Evolutionary conservation across 768 basidiomycete species (phyloP), one percentile per base, ranked within the genome.

Genomic region (Lactarius sp.): DNA sequence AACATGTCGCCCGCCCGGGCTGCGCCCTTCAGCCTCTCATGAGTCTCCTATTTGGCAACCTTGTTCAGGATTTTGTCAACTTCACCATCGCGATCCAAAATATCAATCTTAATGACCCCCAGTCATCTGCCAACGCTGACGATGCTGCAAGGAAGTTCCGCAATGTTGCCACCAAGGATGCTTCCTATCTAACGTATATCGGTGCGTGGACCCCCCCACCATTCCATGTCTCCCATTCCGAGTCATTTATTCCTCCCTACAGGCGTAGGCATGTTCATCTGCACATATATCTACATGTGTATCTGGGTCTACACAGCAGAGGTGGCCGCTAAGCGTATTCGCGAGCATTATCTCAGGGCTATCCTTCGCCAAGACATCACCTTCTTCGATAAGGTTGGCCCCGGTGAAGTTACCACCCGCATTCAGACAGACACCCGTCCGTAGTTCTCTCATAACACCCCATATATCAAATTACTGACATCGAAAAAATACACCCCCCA

Each of bases 391-490:
- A 83, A 86, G 12, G 83, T 97, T 60, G 94, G 95, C 52, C 87
- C 94, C 7, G 95, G 95, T 63, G 95, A 98, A 71, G 86, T 98
- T 31, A 88, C 95, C 0, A 97, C 94, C 7, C 85, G 94, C 56
- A 97, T 97, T 63, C 89, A 91, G 72, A 91, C 90, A 0, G 89
- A 92, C 72, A 90, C 88, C 34, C 91, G 89, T 89, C 70, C 66
- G 85, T 77, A 27, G 56, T 36, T 22, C 22, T 22, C 42, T 47
- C 39, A 27, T 27, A 13, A 12, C 2, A 10, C 3, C 31, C 37
- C n/a, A 6, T 39, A 27, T 33, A 46, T 18, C n/a, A 14, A 10
- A 36, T n/a, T 50, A 49, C 37, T 34, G 33, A 54, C 20, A 44
- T 31, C 27, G 41, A 50, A 42, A 54, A 2, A 4, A 36, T 16